phyloP scores from a whole-genome alignment of 306 rosid genomes.

The Inga oerstediana region DNA sequence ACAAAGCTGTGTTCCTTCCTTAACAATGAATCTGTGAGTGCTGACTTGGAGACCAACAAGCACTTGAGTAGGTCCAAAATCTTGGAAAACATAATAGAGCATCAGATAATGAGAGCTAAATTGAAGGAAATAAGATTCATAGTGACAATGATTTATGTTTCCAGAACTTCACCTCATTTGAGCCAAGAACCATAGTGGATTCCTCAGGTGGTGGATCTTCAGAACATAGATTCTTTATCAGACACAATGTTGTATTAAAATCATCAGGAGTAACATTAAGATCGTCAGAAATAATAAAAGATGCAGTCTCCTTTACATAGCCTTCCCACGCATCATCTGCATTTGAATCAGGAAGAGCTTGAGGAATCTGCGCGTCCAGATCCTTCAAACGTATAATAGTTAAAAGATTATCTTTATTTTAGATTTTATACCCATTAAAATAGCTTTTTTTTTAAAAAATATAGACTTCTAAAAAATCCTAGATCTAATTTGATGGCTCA shows the following conservation, averaged over 20 bases:
- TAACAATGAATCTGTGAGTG: constrained; percentile 15
- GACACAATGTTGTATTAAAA: not conserved
- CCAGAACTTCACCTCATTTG: no score
- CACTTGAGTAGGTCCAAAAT: not conserved
- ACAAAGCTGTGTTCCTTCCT: not conserved
- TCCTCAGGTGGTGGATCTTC: not conserved
- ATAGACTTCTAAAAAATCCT: no score
- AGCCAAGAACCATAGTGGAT: no score
- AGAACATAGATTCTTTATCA: not conserved
- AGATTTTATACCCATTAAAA: no score
- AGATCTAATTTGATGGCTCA: no score
- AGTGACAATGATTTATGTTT: not conserved
- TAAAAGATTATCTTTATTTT: no score
- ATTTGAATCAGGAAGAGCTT: no score
- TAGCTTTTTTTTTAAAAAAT: no score
- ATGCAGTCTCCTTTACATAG: not conserved
- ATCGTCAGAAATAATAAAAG: constrained; percentile 18
- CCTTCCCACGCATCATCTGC: not conserved
- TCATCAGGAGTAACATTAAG: not conserved
- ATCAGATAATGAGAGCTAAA: no score
- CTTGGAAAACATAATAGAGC: no score
- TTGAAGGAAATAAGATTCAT: not conserved
- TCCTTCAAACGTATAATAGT: no score
- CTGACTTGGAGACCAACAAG: constrained; percentile 1
- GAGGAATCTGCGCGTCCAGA: no score